Evolutionary conservation across 305 asterid genomes (phyloP), one percentile per base, ranked within the genome.

Genomic region (Monarda citriodora): DNA sequence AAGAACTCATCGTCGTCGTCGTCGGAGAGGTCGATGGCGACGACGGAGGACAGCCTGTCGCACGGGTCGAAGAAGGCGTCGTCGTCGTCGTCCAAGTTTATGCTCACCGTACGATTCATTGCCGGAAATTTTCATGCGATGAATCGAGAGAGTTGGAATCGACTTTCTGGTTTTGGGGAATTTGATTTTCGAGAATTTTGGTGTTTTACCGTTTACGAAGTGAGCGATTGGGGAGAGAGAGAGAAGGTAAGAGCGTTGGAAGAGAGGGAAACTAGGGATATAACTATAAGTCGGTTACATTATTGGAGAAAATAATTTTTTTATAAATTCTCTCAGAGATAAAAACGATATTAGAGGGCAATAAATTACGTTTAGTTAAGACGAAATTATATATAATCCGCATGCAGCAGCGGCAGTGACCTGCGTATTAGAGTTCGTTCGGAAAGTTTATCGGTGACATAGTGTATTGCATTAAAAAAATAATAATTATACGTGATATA

Each of bases 51-150:
- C 49, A 81, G 67, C 4, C 88, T 65, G 3, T 78, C 80, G 22
- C 13, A 56, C 2, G 91, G 55, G 65, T 89, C 97, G 47, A 82
- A 89, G 82, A 89, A 89, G 54, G 52, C 66, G 51, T 82, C 90
- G 1, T 89, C 97, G 1, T 89, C 97, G 12, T 86, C 95, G n/a
- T 86, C 93, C 9, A 82, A 87, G 70, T 73, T 77, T 87, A 87
- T 84, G 49, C 87, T 77, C 38, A 82, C 60, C 48, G 85, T 87
- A 60, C 80, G 77, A 50, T 75, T 77, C 86, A 82, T 80, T 26
- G 65, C 41, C 38, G 38, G 38, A 34, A 34, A 34, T 10, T 34
- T 34, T 23, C 66, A 52, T 41, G 14, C 53, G 62, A 63, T 25
- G 61, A 60, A 70, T 63, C 54, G 54, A 45, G 56, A 56, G 50